phyloP scores from a whole-genome alignment of 1,139 yeast genomes.

The Nakaseomyces nivariensis region DNA sequence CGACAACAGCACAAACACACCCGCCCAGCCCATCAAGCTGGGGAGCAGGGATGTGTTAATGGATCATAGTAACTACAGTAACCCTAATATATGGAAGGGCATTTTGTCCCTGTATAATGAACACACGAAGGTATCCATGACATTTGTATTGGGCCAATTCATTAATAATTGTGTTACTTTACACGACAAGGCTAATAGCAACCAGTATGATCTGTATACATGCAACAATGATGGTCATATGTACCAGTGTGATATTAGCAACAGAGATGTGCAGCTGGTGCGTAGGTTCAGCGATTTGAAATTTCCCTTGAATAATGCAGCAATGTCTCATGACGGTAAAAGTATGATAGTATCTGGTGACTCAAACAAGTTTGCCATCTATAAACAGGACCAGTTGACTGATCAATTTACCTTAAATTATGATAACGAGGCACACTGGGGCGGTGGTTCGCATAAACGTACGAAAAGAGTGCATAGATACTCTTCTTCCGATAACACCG shows the following conservation, averaged over 20 bases:
- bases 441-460: conserved; percentile 16
- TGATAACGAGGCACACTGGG: conserved; percentile 21
- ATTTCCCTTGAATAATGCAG: conserved; percentile 49
- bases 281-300: conserved; percentile 37
- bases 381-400: conserved; percentile 34
- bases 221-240: conserved; percentile 76
- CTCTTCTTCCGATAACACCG: conserved; percentile 24
- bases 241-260: conserved; percentile 51
- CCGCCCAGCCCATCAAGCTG: conserved; percentile 23
- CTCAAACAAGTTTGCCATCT: conserved; percentile 40
- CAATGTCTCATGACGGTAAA: conserved; percentile 49
- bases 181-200: conserved; percentile 24
- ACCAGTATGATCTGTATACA: conserved; percentile 44
- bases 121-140: conserved; percentile 36
- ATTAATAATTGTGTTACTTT: conserved; percentile 72
- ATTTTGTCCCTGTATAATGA: conserved; percentile 49
- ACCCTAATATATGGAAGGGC: conserved; percentile 41
- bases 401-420: conserved; percentile 24
- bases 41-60: conserved; percentile 19
- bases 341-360: conserved; percentile 53
- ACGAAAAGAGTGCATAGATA: conserved; percentile 19
- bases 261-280: conserved; percentile 35
- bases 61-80: conserved; percentile 25
- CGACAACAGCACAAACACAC: conserved; percentile 13
- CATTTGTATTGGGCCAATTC: conserved; percentile 62